Percentiles rank a stretch among this genome's conserved stretches.
These are phyloP conservation scores for Phytophthora brassicae DNA, from an alignment of 352 stramenopile species.

Conservation along the genomic window DNA sequence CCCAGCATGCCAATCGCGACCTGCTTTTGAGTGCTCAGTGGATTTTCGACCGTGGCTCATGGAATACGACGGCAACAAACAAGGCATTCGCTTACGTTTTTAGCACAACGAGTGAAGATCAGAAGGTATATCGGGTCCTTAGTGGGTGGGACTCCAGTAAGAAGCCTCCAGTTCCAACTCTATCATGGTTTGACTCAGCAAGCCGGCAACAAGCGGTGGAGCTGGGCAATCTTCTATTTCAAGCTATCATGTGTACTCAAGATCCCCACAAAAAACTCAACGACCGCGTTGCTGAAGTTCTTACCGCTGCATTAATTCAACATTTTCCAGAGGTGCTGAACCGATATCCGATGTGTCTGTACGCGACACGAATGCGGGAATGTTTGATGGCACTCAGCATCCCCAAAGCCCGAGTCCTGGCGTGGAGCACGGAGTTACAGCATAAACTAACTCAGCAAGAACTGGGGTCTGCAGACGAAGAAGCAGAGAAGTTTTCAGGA, in stretches of 20 bases:
- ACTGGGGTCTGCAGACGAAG: too few relatives aligned
- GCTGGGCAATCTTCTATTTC: background rate
- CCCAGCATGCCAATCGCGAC: constrained; percentile 4
- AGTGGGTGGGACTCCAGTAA: background rate
- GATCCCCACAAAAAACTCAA: background rate
- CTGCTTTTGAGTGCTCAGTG: background rate
- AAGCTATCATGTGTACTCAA: background rate
- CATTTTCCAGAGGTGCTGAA: background rate
- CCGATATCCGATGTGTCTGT: background rate
- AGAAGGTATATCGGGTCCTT: background rate
- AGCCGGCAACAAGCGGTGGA: background rate
- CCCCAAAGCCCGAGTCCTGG: background rate
- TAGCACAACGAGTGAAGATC: background rate
- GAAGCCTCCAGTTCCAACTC: background rate
- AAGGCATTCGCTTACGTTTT: background rate
- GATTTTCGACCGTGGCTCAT: constrained; percentile 8
- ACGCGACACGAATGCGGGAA: background rate
- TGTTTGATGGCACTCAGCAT: background rate
- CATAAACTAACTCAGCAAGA: background rate
- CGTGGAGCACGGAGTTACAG: constrained; percentile 3
- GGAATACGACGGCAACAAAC: background rate
- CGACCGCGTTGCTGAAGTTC: background rate
- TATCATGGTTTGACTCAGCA: background rate
- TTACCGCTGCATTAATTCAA: background rate
- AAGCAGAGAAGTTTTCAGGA: too few relatives aligned